Evolutionary conservation across 257 asterid genomes (phyloP), one percentile per base, ranked within the genome.

Genomic region (Solanum infundibuliforme): DNA sequence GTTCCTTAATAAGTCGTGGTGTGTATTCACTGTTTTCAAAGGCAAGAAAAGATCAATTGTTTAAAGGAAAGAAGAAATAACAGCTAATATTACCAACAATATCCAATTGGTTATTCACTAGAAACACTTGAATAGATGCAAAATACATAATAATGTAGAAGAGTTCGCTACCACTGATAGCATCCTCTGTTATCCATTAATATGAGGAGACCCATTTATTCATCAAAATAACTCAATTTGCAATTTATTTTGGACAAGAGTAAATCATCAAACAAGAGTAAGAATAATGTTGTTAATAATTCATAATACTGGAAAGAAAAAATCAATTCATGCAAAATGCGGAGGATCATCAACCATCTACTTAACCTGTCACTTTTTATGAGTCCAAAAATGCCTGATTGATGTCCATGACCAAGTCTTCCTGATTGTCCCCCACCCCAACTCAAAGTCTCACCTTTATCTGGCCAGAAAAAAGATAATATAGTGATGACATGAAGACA

Each of bases 381-480:
- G 89, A 95, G 94, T 87, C 99, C 99, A 18, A 92, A 92, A 90
- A 95, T 79, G 94, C 96, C 91, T 35, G 96, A 91, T 90, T 89
- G 92, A 81, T 94, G 96, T 88, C 99, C 99, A 92, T 97, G 99
- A 88, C 99, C 99, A 84, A 97, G 99, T 90, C 98, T 93, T 87
- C 99, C 99, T 23, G 95, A 93, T 87, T 94, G 96, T 90, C 98
- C 99, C 86, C 91, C 97, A 62, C 99, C 99, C 99, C 99, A 97
- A 91, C 99, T 97, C 93, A 97, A 93, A 84, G 93, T 90, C 93
- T 95, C 98, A 46, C 99, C 99, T 60, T 95, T 93, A 91, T 91
- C 99, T 97, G 95, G 87, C 73, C 86, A 89, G 87, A 32, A 86
- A 27, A 88, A n/a, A 83, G 74, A 72, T 48, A 86, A 86, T 20